Evolutionary conservation across 169 alveolate species (phyloP).

Genomic region (Plasmodium gallinaceum): DNA sequence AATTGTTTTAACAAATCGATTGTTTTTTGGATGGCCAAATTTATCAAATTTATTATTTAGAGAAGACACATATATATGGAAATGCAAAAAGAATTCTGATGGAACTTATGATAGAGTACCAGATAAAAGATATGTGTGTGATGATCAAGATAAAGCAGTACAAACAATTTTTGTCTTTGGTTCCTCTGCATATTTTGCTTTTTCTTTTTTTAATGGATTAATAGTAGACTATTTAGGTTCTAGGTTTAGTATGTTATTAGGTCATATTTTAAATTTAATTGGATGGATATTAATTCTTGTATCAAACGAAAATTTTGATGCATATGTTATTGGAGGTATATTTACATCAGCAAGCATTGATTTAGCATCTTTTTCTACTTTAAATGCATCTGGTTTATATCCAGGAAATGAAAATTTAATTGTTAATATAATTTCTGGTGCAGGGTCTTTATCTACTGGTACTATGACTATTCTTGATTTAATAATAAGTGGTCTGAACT

Average conservation of each 20-base stretch:
- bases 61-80: constrained; percentile 80
- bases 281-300: constrained; percentile 74
- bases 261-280: constrained; percentile 65
- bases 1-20: constrained; percentile 56
- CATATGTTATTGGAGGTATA: constrained; percentile 75
- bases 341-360: constrained; percentile 80
- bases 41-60: constrained; percentile 75
- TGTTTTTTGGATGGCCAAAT: constrained; percentile 78
- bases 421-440: constrained; percentile 77
- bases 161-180: constrained; percentile 62
- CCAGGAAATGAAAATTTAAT: constrained; percentile 80
- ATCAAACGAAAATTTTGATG: constrained; percentile 76
- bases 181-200: constrained; percentile 74
- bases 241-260: constrained; percentile 76
- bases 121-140: constrained; percentile 69
- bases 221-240: constrained; percentile 78
- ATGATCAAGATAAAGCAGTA: constrained; percentile 77
- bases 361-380: constrained; percentile 70
- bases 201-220: constrained; percentile 78
- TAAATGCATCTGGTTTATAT: constrained; percentile 78
- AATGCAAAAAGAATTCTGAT: constrained; percentile 39
- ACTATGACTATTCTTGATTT: constrained; percentile 74
- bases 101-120: constrained; percentile 15
- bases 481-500: constrained; percentile 18
- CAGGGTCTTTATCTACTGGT: constrained; percentile 77